Conservation (phyloP, 1,284 basidiomycete genomes). For the Agaricales sp. region DNA sequence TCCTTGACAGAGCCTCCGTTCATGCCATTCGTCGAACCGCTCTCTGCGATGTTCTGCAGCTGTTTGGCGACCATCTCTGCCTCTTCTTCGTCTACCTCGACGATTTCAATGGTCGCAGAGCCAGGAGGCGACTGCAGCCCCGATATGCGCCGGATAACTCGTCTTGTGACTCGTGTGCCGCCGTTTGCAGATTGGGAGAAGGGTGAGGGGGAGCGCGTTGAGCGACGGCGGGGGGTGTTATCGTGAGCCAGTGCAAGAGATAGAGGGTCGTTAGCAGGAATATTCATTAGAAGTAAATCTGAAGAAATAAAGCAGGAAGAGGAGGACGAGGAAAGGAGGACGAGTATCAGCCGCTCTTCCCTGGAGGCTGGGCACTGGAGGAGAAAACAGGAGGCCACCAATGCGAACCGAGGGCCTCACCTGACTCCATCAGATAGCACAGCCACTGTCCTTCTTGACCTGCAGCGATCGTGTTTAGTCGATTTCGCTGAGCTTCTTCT, state of each 20-base stretch:
- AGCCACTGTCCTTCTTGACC: neutral
- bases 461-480: no score
- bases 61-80: slow-evolving; percentile 1
- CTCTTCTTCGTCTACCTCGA: neutral
- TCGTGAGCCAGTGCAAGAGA: slow-evolving; percentile 2
- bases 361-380: neutral
- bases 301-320: neutral
- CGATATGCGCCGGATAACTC: neutral
- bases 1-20: neutral
- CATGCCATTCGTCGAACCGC: neutral
- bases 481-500: neutral
- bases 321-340: neutral
- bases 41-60: neutral
- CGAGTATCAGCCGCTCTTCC: no score
- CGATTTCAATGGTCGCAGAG: neutral
- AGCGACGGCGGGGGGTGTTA: neutral
- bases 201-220: neutral
- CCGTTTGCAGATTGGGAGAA: neutral
- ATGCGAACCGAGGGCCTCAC: no score
- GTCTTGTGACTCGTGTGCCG: neutral
- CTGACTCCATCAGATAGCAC: neutral
- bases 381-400: slow-evolving; percentile 1
- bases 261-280: slow-evolving; percentile 2
- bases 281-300: neutral
- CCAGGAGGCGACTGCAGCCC: neutral